Conservation (phyloP, 768 basidiomycete genomes). For the Podaxis carcinomalis region DNA sequence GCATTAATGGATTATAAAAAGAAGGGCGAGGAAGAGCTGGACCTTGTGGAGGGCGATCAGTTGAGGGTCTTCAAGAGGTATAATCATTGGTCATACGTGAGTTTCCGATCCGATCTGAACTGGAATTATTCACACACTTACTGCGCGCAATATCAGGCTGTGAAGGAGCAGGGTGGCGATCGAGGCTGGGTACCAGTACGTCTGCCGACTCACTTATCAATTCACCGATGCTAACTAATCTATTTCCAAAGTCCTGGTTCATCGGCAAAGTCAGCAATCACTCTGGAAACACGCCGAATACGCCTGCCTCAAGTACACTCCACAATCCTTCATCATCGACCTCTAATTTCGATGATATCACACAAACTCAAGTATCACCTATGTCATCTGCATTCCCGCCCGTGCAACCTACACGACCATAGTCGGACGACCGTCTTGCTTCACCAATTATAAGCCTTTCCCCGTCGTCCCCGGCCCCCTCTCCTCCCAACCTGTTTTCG, state of each 20-base stretch:
- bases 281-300: conserved; percentile 43
- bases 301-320: conserved; percentile 37
- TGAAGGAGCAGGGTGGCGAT: conserved; percentile 90
- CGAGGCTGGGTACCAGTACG: conserved; percentile 93
- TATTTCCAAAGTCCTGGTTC: conserved; percentile 73
- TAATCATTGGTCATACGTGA: conserved; percentile 94
- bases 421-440: neutral
- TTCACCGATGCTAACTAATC: conserved; percentile 5
- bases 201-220: conserved; percentile 13
- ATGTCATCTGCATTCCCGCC: conserved; percentile 82
- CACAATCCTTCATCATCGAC: conserved; percentile 21
- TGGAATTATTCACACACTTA: conserved; percentile 9
- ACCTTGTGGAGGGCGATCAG: conserved; percentile 82
- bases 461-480: neutral
- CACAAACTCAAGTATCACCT: conserved; percentile 60
- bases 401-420: conserved; percentile 27
- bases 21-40: conserved; percentile 90
- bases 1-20: conserved; percentile 96
- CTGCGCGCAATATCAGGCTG: conserved; percentile 51
- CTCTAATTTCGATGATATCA: conserved; percentile 31
- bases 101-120: conserved; percentile 19
- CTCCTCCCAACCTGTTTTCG: neutral
- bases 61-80: conserved; percentile 96
- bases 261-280: conserved; percentile 74
- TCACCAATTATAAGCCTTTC: neutral